phyloP scores from a whole-genome alignment of 768 basidiomycete genomes.

The Lentinula sp. region DNA sequence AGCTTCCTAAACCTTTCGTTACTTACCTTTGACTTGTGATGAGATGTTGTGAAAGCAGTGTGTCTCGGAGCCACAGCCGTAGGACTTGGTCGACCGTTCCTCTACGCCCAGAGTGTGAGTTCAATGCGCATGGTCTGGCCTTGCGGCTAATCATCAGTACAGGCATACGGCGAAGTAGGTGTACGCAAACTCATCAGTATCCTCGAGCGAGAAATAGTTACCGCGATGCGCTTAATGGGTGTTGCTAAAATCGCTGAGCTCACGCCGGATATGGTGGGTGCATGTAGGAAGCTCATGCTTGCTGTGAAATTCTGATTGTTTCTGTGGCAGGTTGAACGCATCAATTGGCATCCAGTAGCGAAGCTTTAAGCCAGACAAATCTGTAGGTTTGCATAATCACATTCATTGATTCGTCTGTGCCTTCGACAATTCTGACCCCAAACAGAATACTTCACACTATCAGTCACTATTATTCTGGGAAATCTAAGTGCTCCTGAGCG shows the following conservation, averaged over 20 bases:
- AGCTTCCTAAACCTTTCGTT: not conserved
- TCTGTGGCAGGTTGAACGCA: constrained; percentile 46
- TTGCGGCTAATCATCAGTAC: not conserved
- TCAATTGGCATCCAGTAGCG: constrained; percentile 55
- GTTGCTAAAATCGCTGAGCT: constrained; percentile 59
- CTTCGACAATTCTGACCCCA: not conserved
- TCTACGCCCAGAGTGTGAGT: constrained; percentile 79
- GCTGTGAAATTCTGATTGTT: not conserved
- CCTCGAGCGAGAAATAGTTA: constrained; percentile 71
- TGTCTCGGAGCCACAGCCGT: constrained; percentile 87
- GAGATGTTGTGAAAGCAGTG: constrained; percentile 83
- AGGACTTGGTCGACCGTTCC: constrained; percentile 79
- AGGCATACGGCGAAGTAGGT: constrained; percentile 75
- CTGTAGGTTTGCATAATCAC: too few species aligned
- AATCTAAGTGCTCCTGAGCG: too few species aligned
- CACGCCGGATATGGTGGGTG: constrained; percentile 62
- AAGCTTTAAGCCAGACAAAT: not conserved
- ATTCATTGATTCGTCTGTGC: not conserved
- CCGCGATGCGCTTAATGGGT: constrained; percentile 75
- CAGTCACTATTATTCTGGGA: too few species aligned
- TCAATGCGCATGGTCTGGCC: not conserved
- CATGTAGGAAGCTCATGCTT: not conserved
- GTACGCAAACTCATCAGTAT: constrained; percentile 63
- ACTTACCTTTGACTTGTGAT: not conserved
- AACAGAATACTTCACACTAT: too few species aligned